Evolutionary conservation across 2,329 filamentous ascomycete species (phyloP).

Genomic region (Trichoderma harzianum): DNA sequence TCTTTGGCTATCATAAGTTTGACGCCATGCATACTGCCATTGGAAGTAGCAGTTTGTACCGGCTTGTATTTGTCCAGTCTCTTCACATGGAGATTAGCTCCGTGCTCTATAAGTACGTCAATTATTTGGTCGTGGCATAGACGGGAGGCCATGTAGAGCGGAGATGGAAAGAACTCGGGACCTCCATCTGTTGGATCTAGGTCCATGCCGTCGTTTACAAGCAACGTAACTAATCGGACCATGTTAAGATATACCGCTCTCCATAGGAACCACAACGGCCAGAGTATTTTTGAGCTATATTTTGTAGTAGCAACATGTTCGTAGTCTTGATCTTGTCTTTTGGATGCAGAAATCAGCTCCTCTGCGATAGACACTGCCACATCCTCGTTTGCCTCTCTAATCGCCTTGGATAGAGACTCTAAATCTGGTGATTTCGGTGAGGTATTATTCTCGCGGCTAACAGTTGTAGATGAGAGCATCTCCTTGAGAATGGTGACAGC

Average conservation of each 20-base stretch:
- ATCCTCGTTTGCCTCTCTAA: not conserved
- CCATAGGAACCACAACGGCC: not conserved
- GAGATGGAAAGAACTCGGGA: not conserved
- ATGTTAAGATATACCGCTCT: not conserved
- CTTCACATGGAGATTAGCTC: not conserved
- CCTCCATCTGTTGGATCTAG: too few species aligned
- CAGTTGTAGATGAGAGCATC: not conserved
- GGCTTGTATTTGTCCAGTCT: not conserved
- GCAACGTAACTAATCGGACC: not conserved
- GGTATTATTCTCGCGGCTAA: not conserved
- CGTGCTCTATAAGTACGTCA: not conserved
- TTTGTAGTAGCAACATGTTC: not conserved
- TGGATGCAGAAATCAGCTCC: not conserved
- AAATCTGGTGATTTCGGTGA: not conserved
- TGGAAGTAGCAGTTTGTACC: not conserved
- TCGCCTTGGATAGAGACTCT: not conserved
- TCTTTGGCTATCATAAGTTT: not conserved
- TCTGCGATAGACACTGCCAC: not conserved
- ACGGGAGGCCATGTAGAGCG: not conserved
- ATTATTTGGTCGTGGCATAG: not conserved
- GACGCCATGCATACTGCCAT: not conserved
- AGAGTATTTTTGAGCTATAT: not conserved
- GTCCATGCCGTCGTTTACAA: not conserved
- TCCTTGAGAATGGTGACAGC: not conserved
- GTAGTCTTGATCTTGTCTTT: not conserved